These are phyloP conservation scores for Hyparrhenia diplandra DNA, from an alignment of 176 grass and related monocot genomes.

Conservation along the genomic window DNA sequence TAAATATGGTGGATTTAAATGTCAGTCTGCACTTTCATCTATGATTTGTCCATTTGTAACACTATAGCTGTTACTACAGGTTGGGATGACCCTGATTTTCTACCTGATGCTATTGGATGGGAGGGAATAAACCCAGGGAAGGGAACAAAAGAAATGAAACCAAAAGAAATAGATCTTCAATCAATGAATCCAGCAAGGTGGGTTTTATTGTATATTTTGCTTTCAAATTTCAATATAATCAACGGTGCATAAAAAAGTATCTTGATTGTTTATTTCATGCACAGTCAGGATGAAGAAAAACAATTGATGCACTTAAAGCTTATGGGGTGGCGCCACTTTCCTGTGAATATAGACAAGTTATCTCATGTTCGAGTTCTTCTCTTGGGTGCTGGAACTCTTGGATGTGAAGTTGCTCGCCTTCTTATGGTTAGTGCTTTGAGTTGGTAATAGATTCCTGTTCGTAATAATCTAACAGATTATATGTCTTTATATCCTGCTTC, in stretches of 20 bases:
- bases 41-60: conserved; percentile 13
- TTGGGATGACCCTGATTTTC: conserved; percentile 48
- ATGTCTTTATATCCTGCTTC: neutral
- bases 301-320: conserved; percentile 93
- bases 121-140: conserved; percentile 44
- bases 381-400: conserved; percentile 81
- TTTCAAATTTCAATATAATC: neutral
- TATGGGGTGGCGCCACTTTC: conserved; percentile 96
- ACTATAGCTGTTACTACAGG: conserved; percentile 32
- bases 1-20: neutral
- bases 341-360: conserved; percentile 68
- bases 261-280: conserved; percentile 19
- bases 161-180: conserved; percentile 43
- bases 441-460: neutral
- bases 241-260: conserved; percentile 7
- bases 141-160: conserved; percentile 39
- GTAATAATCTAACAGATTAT: neutral
- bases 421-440: conserved; percentile 63
- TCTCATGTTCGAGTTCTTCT: conserved; percentile 54
- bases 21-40: neutral
- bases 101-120: conserved; percentile 92
- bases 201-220: neutral
- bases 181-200: conserved; percentile 74
- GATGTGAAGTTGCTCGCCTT: conserved; percentile 92
- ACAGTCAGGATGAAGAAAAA: conserved; percentile 61